Conservation (phyloP, 2,329 filamentous ascomycete genomes). For the Drechslerella dactyloides region DNA sequence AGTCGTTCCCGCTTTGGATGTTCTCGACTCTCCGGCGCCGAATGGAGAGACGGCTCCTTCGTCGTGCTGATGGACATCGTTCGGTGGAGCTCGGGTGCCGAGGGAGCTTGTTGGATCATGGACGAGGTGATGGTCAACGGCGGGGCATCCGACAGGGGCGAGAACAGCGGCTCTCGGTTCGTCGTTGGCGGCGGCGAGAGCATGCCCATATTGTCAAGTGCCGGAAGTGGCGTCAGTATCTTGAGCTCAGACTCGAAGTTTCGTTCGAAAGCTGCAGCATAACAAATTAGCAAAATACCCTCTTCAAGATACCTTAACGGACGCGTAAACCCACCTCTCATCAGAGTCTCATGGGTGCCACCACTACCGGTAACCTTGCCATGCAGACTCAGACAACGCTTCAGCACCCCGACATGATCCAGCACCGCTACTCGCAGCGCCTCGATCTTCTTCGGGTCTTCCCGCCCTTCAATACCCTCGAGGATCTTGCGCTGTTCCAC, state of each 20-base stretch:
- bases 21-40: slow-evolving; percentile 39
- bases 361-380: slow-evolving; percentile 65
- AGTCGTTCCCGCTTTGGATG: slow-evolving; percentile 44
- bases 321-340: slow-evolving; percentile 65
- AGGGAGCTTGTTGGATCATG: slow-evolving; percentile 47
- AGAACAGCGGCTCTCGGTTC: slow-evolving; percentile 37
- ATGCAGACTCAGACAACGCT: slow-evolving; percentile 76
- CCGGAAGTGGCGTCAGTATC: slow-evolving; percentile 67
- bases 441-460: slow-evolving; percentile 68
- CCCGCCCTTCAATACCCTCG: slow-evolving; percentile 61
- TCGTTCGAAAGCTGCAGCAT: slow-evolving; percentile 64
- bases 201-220: slow-evolving; percentile 55
- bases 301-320: no score
- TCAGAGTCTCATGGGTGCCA: slow-evolving; percentile 67
- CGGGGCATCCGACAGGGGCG: slow-evolving; percentile 42
- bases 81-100: slow-evolving; percentile 41
- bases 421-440: slow-evolving; percentile 84
- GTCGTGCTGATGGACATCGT: slow-evolving; percentile 40
- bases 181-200: slow-evolving; percentile 55
- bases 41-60: slow-evolving; percentile 43
- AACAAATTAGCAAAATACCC: slow-evolving; percentile 17
- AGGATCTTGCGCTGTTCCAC: slow-evolving; percentile 60
- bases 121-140: slow-evolving; percentile 44
- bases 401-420: slow-evolving; percentile 87
- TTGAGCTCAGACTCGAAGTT: slow-evolving; percentile 72